These are phyloP conservation scores for Enterocytospora artemiae DNA, from an alignment of 371 early-diverging fungal genomes.

Conservation along the genomic window DNA sequence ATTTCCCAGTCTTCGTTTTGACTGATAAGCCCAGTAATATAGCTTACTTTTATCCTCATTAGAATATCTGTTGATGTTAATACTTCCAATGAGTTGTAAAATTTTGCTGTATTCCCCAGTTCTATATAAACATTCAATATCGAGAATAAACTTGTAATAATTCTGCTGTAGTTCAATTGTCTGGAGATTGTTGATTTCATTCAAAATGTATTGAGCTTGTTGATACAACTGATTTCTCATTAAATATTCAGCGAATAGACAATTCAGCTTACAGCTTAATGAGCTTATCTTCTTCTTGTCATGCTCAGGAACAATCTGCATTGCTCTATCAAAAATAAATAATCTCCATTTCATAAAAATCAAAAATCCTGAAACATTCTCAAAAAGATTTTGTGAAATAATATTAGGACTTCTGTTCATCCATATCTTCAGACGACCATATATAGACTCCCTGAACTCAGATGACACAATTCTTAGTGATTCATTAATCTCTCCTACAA, in stretches of 20 bases:
- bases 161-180: constrained; percentile 25
- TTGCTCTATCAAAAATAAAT: constrained; percentile 14
- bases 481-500: constrained; percentile 16
- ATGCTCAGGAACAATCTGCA: neutral
- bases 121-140: constrained; percentile 8
- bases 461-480: neutral
- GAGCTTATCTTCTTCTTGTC: constrained; percentile 15
- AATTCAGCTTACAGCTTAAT: constrained; percentile 13
- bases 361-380: constrained; percentile 11
- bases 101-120: constrained; percentile 11
- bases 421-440: constrained; percentile 28
- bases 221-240: constrained; percentile 12
- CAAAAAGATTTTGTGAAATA: neutral
- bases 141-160: constrained; percentile 15
- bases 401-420: constrained; percentile 22
- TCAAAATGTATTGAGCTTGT: constrained; percentile 3
- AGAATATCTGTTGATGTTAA: constrained; percentile 12
- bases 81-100: neutral
- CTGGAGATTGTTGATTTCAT: constrained; percentile 15
- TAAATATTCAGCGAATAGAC: constrained; percentile 6
- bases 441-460: constrained; percentile 1
- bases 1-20: too few relatives aligned
- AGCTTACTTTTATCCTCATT: constrained; percentile 13
- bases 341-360: constrained; percentile 17
- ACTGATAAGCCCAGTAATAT: constrained; percentile 19